Conservation (phyloP, 371 early-diverging fungal genomes). For the Circinella umbellata region DNA sequence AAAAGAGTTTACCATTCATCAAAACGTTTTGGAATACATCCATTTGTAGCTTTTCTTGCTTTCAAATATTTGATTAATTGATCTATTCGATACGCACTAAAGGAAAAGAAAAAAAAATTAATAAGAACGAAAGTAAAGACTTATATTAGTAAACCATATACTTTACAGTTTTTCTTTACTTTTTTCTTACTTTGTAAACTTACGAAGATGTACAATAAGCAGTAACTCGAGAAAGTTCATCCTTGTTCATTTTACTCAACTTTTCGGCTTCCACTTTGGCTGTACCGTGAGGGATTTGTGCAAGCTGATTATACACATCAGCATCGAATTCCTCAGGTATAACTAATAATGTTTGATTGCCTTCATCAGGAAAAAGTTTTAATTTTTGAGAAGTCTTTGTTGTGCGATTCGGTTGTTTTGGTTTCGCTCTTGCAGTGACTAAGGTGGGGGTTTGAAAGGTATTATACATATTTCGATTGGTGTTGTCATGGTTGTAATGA, state of each 20-base stretch:
- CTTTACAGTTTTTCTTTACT: too few relatives aligned
- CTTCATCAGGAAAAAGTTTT: slow-evolving; percentile 88
- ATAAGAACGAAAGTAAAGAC: neutral
- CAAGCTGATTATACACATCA: slow-evolving; percentile 53
- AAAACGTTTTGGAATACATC: slow-evolving; percentile 49
- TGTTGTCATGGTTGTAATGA: neutral
- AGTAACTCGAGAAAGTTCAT: slow-evolving; percentile 72
- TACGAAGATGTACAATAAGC: slow-evolving; percentile 89
- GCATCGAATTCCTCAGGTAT: slow-evolving; percentile 26
- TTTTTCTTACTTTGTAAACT: slow-evolving; percentile 11
- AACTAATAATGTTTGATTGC: slow-evolving; percentile 38
- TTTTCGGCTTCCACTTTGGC: slow-evolving; percentile 50
- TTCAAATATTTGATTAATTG: slow-evolving; percentile 61
- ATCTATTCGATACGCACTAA: slow-evolving; percentile 65
- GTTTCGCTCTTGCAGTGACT: slow-evolving; percentile 20
- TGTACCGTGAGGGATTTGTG: slow-evolving; percentile 53
- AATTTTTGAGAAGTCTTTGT: slow-evolving; percentile 94
- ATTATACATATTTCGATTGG: slow-evolving; percentile 5
- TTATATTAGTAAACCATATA: neutral
- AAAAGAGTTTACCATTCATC: slow-evolving; percentile 46
- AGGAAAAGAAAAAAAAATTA: neutral
- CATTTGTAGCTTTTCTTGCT: slow-evolving; percentile 40
- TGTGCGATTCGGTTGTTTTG: slow-evolving; percentile 75
- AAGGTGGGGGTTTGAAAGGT: slow-evolving; percentile 19
- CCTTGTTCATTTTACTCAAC: slow-evolving; percentile 49